Evolutionary conservation across 202 grass and related monocot genomes (phyloP), one percentile per base, ranked within the genome.

Genomic region (Saccharum hybrid): DNA sequence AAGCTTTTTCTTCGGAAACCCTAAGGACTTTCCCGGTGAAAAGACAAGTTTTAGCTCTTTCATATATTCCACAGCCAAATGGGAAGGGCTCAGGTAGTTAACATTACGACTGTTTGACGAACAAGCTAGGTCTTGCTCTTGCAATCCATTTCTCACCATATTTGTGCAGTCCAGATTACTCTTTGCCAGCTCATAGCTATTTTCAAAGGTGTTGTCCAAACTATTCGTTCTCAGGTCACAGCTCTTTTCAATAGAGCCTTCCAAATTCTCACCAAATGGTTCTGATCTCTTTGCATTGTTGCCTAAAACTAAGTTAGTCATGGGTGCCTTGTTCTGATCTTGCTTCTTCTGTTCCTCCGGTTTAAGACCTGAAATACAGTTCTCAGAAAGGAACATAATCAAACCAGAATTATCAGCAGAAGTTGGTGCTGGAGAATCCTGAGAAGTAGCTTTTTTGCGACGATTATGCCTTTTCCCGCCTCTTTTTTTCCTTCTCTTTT

Each of bases 1-100:
- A 84, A 98, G 91, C 28, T 93, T 98, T 84, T 87, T 98, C 82
- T 74, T 88, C 7, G 46, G 71, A 64, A 42, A 19, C 34, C 51
- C 40, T 81, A 88, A 81, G 48, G 79, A 51, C 45, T 21, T 75
- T 61, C 77, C 73, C 10, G 51, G 87, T 30, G 72, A 72, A 73
- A 43, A 72, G 30, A 38, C 0, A 48, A 21, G 6, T 51, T 80
- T 86, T 51, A 71, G 67, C 21, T 57, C 82, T 72, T 91, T 77
- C 14, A 62, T 33, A 30, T 72, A 86, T 56, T 78, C 39, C 45
- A 80, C 16, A 73, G 81, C 57, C 80, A 81, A 76, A 85, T 16
- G 63, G 81, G 70, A 77, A 70, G 57, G 28, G 48, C 46, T 68
- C 30, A 72, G 49, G 49, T 23, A 45, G 75, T 71, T 66, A 76